Base-by-base conservation (phyloP, 2,329 filamentous ascomycete genomes). In the Polychaeton citri region DNA sequence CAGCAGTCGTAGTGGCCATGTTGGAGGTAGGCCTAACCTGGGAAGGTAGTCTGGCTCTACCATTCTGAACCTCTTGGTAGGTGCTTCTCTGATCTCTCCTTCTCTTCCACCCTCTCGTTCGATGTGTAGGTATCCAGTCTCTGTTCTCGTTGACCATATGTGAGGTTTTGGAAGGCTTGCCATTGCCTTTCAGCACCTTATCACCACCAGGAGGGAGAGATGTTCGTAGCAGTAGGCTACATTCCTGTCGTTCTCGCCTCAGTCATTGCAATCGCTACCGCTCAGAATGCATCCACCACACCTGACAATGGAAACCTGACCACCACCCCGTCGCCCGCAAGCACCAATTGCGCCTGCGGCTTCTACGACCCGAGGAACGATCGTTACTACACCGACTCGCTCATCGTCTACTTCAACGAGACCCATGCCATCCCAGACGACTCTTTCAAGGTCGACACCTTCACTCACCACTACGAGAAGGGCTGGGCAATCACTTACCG, bases 371-470 rank as follows among this genome's bases (percentile, higher is more conserved):
- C 46, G 1, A 39, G 45, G 6, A 59, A 58, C 2, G 45, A 54
- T 6, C 44, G 55, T 13, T 42, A 65, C 8, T 68, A 61, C 42
- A 69, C 65, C 0, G 65, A 69, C 31, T 61, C 61, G 6, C 55
- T 65, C 18, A 64, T 69, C 33, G 52, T 63, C 4, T 69, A 68
- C 48, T 69, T 69, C 56, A 69, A 69, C 43, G 66, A 69, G 40
- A 64, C 64, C 2, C 44, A 44, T 6, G 49, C 36, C 12, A 37
- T 61, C 9, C 54, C 56, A 13, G 36, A 45, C 3, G 39, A 53
- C 5, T 52, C 59, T 12, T 63, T 68, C 37, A 34, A 59, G 6
- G 48, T 57, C 5, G 55, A 64, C 38, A 45, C 57, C 16, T 69
- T 61, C 43, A 48, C 51, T 33, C 55, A 68, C 45, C 55, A 54